A percentile compares a stretch with the other conserved stretches of the same genome.
These are phyloP conservation scores for Chrysoporthe puriensis DNA, from an alignment of 2,329 filamentous ascomycete species.

Conservation along the genomic window DNA sequence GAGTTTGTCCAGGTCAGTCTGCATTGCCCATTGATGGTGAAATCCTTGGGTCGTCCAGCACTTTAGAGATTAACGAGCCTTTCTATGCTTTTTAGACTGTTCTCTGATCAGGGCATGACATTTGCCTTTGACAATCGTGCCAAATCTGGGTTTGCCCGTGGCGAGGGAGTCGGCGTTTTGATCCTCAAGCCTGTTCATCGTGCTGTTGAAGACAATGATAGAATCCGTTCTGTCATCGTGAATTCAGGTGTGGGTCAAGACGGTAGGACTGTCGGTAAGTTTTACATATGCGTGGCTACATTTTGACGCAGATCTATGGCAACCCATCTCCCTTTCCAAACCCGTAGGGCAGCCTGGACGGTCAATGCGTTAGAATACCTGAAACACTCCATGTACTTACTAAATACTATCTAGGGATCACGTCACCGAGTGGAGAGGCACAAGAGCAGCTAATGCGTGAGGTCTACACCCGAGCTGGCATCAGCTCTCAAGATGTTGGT, in stretches of 20 bases:
- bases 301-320: background rate
- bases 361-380: background rate
- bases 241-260: conserved; percentile 44
- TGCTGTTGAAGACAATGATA: conserved; percentile 40
- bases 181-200: conserved; percentile 43
- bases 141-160: conserved; percentile 41
- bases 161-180: conserved; percentile 42
- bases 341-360: background rate
- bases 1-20: conserved; percentile 15
- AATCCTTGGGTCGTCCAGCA: background rate
- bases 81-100: conserved; percentile 30
- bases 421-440: conserved; percentile 36
- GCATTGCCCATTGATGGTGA: background rate
- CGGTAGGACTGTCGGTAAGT: conserved; percentile 40
- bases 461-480: conserved; percentile 31
- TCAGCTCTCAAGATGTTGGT: conserved; percentile 18
- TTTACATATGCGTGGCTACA: background rate
- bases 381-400: background rate
- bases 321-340: background rate
- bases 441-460: conserved; percentile 32
- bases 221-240: conserved; percentile 36
- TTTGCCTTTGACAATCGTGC: conserved; percentile 39
- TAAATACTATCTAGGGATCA: conserved; percentile 32
- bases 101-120: conserved; percentile 31
- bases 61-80: background rate